phyloP scores from a whole-genome alignment of 805 yeast species.

The Wickerhamomyces chambardii region DNA sequence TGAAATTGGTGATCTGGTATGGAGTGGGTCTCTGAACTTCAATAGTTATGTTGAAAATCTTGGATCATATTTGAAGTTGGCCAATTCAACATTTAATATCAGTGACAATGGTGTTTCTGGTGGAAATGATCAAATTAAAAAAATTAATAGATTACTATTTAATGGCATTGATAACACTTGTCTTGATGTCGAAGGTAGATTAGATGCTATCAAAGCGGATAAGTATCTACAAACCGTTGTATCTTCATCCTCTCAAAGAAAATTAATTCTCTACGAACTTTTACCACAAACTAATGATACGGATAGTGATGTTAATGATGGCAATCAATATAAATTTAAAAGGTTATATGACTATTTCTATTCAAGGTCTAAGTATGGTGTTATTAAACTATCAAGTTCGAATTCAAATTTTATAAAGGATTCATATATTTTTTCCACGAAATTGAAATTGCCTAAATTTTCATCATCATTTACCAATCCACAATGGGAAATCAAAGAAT shows the following conservation, averaged over 20 bases:
- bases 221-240: conserved; percentile 41
- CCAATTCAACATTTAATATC: conserved; percentile 19
- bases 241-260: conserved; percentile 27
- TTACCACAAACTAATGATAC: too few relatives aligned
- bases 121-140: too few relatives aligned
- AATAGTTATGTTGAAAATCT: conserved; percentile 38
- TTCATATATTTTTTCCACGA: conserved; percentile 29
- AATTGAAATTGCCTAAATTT: conserved; percentile 10
- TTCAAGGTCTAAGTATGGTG: conserved; percentile 32
- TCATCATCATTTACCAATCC: conserved; percentile 3
- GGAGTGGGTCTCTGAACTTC: conserved; percentile 29
- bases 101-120: conserved; percentile 9
- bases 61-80: conserved; percentile 17
- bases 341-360: conserved; percentile 24
- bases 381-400: conserved; percentile 26
- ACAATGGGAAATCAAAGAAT: background rate
- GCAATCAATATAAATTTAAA: conserved; percentile 12
- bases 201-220: conserved; percentile 45
- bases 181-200: conserved; percentile 53
- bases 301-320: background rate
- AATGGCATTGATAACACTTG: conserved; percentile 1
- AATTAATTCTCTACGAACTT: conserved; percentile 38
- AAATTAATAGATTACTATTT: too few relatives aligned
- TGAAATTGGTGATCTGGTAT: conserved; percentile 20
- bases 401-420: conserved; percentile 32